A percentile compares a stretch with the other conserved stretches of the same genome.
Evolutionary conservation across 2,329 filamentous ascomycete genomes (phyloP).

Genomic region (Colletotrichum trifolii): DNA sequence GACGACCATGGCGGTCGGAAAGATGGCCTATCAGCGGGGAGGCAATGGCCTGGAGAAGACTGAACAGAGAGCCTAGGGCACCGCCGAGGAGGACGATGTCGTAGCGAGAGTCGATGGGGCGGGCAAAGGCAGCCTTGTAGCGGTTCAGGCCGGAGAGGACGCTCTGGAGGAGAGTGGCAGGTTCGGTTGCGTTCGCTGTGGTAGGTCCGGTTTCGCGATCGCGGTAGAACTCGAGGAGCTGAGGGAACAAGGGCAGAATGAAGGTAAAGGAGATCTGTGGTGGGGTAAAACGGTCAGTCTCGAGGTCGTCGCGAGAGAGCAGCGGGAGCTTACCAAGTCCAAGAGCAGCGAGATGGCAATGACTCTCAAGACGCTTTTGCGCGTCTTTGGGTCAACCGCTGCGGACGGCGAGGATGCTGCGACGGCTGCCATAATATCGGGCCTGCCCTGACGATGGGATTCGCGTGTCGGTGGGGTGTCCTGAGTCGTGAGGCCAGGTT

Average conservation of each 20-base stretch:
- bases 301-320: background rate
- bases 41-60: conserved; percentile 89
- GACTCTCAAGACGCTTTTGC: conserved; percentile 86
- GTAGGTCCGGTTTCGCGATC: conserved; percentile 74
- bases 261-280: conserved; percentile 95
- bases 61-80: conserved; percentile 93
- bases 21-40: conserved; percentile 91
- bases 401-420: conserved; percentile 49
- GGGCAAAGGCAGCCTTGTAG: conserved; percentile 93
- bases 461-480: background rate
- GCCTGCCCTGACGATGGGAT: conserved; percentile 22
- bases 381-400: conserved; percentile 62
- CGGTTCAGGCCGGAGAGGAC: conserved; percentile 87
- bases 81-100: conserved; percentile 96
- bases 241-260: conserved; percentile 95
- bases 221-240: conserved; percentile 95
- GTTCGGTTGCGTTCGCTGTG: conserved; percentile 54
- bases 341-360: conserved; percentile 90
- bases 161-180: conserved; percentile 77
- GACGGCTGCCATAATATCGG: conserved; percentile 30
- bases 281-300: conserved; percentile 18
- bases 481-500: background rate
- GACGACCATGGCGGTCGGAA: conserved; percentile 88
- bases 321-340: conserved; percentile 75
- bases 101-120: conserved; percentile 94